Conservation (phyloP, 2,329 filamentous ascomycete genomes). For the Monosporascus sp. region DNA sequence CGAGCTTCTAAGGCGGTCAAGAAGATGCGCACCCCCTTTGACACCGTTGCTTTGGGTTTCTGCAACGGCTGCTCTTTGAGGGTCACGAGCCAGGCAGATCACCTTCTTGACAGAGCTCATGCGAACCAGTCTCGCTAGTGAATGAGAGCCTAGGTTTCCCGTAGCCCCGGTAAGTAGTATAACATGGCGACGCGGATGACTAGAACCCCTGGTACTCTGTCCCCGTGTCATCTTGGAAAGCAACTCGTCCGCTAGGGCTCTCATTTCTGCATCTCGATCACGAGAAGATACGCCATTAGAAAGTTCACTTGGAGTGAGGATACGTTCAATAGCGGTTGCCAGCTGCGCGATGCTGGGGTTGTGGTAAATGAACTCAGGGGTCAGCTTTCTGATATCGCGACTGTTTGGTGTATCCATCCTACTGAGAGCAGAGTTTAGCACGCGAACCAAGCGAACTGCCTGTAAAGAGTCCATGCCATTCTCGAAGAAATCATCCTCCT, state of each 20-base stretch:
- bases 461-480: conserved; percentile 27
- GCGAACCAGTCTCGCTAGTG: conserved; percentile 6
- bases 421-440: conserved; percentile 6
- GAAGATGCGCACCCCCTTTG: background rate
- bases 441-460: conserved; percentile 15
- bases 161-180: conserved; percentile 17
- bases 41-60: background rate
- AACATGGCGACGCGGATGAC: background rate
- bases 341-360: conserved; percentile 6
- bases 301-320: background rate
- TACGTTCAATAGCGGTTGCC: background rate
- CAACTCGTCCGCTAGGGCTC: background rate
- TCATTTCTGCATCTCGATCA: background rate
- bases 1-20: conserved; percentile 3
- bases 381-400: background rate
- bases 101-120: conserved; percentile 8
- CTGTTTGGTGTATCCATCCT: background rate
- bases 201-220: background rate
- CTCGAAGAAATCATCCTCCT: conserved; percentile 23
- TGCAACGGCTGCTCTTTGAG: background rate
- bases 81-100: conserved; percentile 8
- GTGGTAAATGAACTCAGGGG: conserved; percentile 14
- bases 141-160: conserved; percentile 16
- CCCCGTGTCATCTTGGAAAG: background rate
- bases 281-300: background rate